Evolutionary conservation across 2,329 filamentous ascomycete genomes (phyloP).

Genomic region (Fusarium brevicatenulatum): DNA sequence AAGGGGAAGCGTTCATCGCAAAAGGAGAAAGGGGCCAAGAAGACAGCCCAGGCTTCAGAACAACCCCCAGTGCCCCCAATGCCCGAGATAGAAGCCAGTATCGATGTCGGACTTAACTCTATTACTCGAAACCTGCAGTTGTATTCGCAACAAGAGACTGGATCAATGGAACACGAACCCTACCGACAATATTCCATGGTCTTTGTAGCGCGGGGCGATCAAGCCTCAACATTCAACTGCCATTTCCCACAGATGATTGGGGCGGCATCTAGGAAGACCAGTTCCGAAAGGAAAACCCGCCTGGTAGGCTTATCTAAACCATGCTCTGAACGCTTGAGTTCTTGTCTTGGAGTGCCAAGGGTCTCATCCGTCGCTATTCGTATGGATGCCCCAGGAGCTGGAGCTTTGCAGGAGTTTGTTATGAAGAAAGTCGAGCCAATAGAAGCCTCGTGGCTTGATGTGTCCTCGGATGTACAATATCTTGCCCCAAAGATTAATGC

Average conservation of each 20-base stretch:
- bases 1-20: conserved; percentile 67
- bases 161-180: background rate
- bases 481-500: conserved; percentile 49
- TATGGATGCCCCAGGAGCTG: conserved; percentile 65
- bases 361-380: conserved; percentile 72
- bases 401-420: conserved; percentile 66
- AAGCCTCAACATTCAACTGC: conserved; percentile 66
- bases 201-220: conserved; percentile 67
- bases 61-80: conserved; percentile 47
- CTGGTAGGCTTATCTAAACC: conserved; percentile 71
- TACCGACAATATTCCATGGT: conserved; percentile 59
- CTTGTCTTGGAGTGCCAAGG: conserved; percentile 68
- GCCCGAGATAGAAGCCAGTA: conserved; percentile 64
- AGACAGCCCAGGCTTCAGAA: conserved; percentile 28
- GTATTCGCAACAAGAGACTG: conserved; percentile 40
- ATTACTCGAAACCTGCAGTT: conserved; percentile 69
- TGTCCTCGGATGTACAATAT: conserved; percentile 40
- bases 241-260: conserved; percentile 68
- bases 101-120: conserved; percentile 73
- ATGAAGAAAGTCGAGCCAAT: conserved; percentile 62
- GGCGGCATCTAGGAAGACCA: conserved; percentile 57
- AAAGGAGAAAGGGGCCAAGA: conserved; percentile 58
- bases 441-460: conserved; percentile 63
- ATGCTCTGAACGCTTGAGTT: conserved; percentile 66
- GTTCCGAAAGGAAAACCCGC: conserved; percentile 56